Conservation (phyloP, 1,284 basidiomycete genomes). For the Sporisorium sorghi region DNA sequence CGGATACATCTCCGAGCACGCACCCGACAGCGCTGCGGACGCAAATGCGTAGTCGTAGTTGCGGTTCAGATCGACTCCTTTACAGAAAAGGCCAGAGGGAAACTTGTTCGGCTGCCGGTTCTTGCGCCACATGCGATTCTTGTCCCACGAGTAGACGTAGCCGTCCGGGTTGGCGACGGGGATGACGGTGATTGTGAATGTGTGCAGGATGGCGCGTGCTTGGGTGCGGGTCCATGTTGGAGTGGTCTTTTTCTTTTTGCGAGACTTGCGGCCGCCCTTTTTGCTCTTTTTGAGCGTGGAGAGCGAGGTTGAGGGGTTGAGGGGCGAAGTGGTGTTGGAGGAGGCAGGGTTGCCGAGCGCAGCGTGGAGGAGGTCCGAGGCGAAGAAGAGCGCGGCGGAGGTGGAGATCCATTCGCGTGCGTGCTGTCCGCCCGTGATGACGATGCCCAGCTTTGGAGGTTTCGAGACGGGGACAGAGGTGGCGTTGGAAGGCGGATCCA, state of each 20-base stretch:
- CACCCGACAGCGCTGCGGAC: conserved; percentile 67
- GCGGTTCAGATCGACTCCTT: conserved; percentile 79
- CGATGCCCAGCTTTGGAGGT: conserved; percentile 22
- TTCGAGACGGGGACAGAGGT: background rate
- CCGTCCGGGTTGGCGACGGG: conserved; percentile 87
- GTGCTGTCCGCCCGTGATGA: conserved; percentile 42
- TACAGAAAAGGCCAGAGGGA: conserved; percentile 70
- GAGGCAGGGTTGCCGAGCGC: conserved; percentile 15
- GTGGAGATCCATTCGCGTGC: conserved; percentile 79
- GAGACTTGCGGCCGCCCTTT: conserved; percentile 13
- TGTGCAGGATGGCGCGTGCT: conserved; percentile 72
- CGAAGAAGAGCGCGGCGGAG: conserved; percentile 78
- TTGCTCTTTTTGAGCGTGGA: background rate
- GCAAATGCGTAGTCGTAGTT: conserved; percentile 75
- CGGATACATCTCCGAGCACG: conserved; percentile 49
- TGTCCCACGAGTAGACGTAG: conserved; percentile 77
- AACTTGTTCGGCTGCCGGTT: conserved; percentile 75
- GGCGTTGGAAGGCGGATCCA: conserved; percentile 16
- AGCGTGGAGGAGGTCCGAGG: conserved; percentile 26
- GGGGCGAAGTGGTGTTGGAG: background rate
- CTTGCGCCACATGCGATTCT: conserved; percentile 84
- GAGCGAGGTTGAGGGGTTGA: background rate
- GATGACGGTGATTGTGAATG: conserved; percentile 80
- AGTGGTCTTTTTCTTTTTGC: conserved; percentile 8
- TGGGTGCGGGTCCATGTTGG: conserved; percentile 19